Base-by-base conservation (phyloP, 2,329 filamentous ascomycete species). In the Beauveria sp. region DNA sequence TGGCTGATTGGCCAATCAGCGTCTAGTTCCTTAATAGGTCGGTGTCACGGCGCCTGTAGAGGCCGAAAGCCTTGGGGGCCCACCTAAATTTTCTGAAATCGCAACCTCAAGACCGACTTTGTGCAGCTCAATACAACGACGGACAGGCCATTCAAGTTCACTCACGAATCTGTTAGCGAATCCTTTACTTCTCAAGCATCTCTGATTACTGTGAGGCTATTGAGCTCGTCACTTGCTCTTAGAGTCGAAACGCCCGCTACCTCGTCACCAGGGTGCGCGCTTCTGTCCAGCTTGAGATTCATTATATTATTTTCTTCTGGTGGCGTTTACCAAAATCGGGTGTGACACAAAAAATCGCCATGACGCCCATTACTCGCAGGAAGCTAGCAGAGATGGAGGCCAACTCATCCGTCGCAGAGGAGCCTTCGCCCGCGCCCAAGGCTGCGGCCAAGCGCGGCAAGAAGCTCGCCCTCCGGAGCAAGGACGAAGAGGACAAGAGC, bases 391-490 rank as follows among this genome's bases (percentile, higher is more conserved):
- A 54, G 22, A 54, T 60, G 50, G 58, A 60, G 14, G 47, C 46
- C 59, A 56, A 61, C 10, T 64, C 69, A 52, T 68, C 62, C 16
- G 55, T 61, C 3, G 48, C 63, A 22, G 62, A 61, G 7, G 63
- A 68, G 24, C 6, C 59, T 24, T 44, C 58, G 9, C 16, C 59
- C 9, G 44, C 51, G 55, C 40, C 62, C 1, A 57, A 63, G 24
- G 55, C 64, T 44, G 62, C 67, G 6, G 61, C 66, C 6, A 66
- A 66, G 50, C 64, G 59, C 34, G 65, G 66, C 54, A 66, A 67
- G 61, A 73, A 73, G 48, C 68, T 75, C 6, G 71, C 73, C 3
- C 67, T 75, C 50, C 69, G 75, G 40, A 68, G 69, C 62, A 75
- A 71, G 63, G 61, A 62, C 4, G 61, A 40, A 12, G 61, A 44